A percentile compares a stretch with the other conserved stretches of the same genome.
These are phyloP conservation scores for Arabidopsis lyrata DNA, from an alignment of 441 rosid genomes.

Conservation along the genomic window DNA sequence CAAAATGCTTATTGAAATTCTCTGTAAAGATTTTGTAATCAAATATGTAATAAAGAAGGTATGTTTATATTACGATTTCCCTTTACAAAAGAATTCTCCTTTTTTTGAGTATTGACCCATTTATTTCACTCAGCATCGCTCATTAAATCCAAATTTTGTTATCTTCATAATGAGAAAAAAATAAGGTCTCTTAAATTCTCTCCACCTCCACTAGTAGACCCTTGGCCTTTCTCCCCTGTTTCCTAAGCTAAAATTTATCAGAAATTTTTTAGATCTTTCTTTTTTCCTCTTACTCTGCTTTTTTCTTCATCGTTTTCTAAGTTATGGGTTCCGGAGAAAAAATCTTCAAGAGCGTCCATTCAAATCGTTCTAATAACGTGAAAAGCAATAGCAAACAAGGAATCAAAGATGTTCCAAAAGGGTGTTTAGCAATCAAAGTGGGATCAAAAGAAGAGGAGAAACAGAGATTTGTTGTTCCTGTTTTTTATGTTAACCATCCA, in stretches of 20 bases:
- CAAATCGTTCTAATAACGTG: slow-evolving; percentile 18
- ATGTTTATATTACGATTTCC: neutral
- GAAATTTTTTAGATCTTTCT: neutral
- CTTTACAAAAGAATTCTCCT: neutral
- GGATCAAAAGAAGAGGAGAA: slow-evolving; percentile 74
- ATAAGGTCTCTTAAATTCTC: slow-evolving; percentile 15
- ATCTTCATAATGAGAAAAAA: neutral
- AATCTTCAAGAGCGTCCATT: slow-evolving; percentile 20
- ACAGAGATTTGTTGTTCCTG: slow-evolving; percentile 86
- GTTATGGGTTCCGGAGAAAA: slow-evolving; percentile 40
- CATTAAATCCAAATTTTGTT: slow-evolving; percentile 27
- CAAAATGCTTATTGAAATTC: neutral
- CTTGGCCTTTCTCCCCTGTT: slow-evolving; percentile 26
- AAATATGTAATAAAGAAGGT: neutral
- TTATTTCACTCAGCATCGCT: slow-evolving; percentile 11
- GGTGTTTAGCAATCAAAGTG: slow-evolving; percentile 88
- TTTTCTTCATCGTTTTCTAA: neutral
- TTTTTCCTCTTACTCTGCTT: neutral
- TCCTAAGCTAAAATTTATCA: neutral
- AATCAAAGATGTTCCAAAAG: slow-evolving; percentile 74
- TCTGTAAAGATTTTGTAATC: neutral
- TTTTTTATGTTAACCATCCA: slow-evolving; percentile 86
- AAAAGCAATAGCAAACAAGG: slow-evolving; percentile 37
- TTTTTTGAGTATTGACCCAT: neutral
- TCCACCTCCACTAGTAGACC: slow-evolving; percentile 13